Evolutionary conservation across 2,329 filamentous ascomycete genomes (phyloP), one percentile per base, ranked within the genome.

Genomic region (Aspergillus chevalieri): DNA sequence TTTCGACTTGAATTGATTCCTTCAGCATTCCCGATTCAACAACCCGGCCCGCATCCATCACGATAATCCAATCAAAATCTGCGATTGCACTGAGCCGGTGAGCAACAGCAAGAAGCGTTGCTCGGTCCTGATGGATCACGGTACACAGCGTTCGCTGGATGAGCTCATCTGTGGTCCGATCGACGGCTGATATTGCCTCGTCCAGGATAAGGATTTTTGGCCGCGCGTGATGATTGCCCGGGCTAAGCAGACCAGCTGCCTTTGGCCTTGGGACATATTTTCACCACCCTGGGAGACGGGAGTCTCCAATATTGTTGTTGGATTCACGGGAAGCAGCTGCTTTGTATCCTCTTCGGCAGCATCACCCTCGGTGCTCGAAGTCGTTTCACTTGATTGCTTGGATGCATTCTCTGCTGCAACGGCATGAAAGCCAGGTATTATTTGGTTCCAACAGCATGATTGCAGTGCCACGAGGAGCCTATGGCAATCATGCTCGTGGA

Each of bases 171-270:
- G 86, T 89, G 30, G 77, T 74, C 82, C 88, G 87, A 66, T 89
- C 86, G 3, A 90, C 85, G 0, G 86, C 85, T 4, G 80, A 84
- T 0, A 87, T 91, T 1, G 87, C 86, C 70, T 90, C 87, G 64
- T 91, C 87, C 1, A 90, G 78, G 2, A 90, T 82, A 79, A 91
- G 85, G 59, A 91, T 82, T 62, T 86, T 85, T 6, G 86, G 85
- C 0, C 83, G 78, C 83, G 78, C 0, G 81, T 78, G 19, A 88
- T 81, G 57, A 89, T 87, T 46, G 85, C 85, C 26, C 86, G 83
- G 1, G 86, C 86, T 3, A 89, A 80, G 60, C 85, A 89, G 34
- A 90, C 78, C 0, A 89, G 82, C 66, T 90, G 86, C 2, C 86
- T 79, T 66, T 90, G 86, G 24, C 86, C 86, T 63, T 89, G 86